phyloP scores from a whole-genome alignment of 2,329 filamentous ascomycete genomes.

The Aspergillus phoenicis region DNA sequence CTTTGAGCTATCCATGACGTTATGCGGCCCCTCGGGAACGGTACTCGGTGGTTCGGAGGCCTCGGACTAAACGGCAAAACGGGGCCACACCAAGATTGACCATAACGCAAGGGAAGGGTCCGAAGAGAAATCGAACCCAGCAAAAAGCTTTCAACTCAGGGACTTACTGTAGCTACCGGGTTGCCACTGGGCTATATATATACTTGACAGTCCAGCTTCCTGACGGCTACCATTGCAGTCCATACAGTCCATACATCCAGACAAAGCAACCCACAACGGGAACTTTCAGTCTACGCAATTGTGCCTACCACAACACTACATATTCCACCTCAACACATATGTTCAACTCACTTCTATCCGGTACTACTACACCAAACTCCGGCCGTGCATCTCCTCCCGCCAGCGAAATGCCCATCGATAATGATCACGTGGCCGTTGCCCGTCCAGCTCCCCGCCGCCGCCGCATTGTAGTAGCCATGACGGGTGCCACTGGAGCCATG shows the following conservation, averaged over 20 bases:
- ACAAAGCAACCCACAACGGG: not conserved
- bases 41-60: conserved; percentile 12
- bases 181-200: not conserved
- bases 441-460: conserved; percentile 4
- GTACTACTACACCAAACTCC: conserved; percentile 24
- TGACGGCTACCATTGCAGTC: not conserved
- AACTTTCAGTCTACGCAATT: not conserved
- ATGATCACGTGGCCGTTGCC: conserved; percentile 1
- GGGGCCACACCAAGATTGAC: not conserved
- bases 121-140: not conserved
- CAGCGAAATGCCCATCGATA: conserved; percentile 3
- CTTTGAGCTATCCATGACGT: not conserved
- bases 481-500: conserved; percentile 53
- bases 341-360: conserved; percentile 21
- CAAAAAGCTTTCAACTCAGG: not conserved
- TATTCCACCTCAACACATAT: not conserved
- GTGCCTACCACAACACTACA: not conserved
- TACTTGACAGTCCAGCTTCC: not conserved
- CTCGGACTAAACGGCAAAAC: not conserved
- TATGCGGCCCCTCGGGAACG: not conserved
- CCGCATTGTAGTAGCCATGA: conserved; percentile 52
- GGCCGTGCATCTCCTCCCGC: conserved; percentile 18
- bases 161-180: no score
- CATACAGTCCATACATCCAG: not conserved
- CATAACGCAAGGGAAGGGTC: not conserved